Evolutionary conservation across 495 filamentous ascomycete genomes (phyloP).

Genomic region (Hyaloscypha hepaticicola): DNA sequence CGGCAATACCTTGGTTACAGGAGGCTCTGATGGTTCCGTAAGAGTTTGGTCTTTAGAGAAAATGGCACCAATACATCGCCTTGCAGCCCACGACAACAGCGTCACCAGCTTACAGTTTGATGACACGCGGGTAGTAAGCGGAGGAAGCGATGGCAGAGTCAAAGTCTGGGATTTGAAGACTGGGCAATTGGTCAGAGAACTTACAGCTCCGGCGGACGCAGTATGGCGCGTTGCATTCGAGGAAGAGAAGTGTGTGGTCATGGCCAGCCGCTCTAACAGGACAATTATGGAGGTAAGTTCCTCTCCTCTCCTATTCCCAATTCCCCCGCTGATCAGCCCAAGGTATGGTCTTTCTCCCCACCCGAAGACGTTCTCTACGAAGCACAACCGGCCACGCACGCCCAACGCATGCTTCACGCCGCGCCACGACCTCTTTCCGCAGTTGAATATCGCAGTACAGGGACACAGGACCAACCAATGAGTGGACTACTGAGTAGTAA

Average conservation of each 20-base stretch:
- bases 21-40: slow-evolving; percentile 92
- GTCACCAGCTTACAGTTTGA: slow-evolving; percentile 98
- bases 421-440: slow-evolving; percentile 27
- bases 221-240: slow-evolving; percentile 99
- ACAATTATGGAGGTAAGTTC: slow-evolving; percentile 93
- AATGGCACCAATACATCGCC: slow-evolving; percentile 85
- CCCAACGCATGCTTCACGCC: slow-evolving; percentile 22
- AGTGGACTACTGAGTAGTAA: slow-evolving; percentile 10
- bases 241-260: slow-evolving; percentile 95
- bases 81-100: slow-evolving; percentile 98
- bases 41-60: slow-evolving; percentile 91
- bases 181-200: slow-evolving; percentile 85
- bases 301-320: slow-evolving; percentile 7
- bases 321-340: slow-evolving; percentile 15
- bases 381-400: slow-evolving; percentile 32
- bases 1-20: slow-evolving; percentile 89
- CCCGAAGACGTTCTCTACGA: slow-evolving; percentile 62
- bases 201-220: slow-evolving; percentile 84
- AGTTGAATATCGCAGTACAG: slow-evolving; percentile 24
- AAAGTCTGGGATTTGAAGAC: slow-evolving; percentile 96
- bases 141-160: slow-evolving; percentile 92
- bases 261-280: slow-evolving; percentile 76
- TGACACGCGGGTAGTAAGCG: slow-evolving; percentile 88
- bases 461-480: slow-evolving; percentile 28
- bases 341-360: slow-evolving; percentile 93